phyloP scores from a whole-genome alignment of 495 filamentous ascomycete species.

The Cenococcum geophilum region DNA sequence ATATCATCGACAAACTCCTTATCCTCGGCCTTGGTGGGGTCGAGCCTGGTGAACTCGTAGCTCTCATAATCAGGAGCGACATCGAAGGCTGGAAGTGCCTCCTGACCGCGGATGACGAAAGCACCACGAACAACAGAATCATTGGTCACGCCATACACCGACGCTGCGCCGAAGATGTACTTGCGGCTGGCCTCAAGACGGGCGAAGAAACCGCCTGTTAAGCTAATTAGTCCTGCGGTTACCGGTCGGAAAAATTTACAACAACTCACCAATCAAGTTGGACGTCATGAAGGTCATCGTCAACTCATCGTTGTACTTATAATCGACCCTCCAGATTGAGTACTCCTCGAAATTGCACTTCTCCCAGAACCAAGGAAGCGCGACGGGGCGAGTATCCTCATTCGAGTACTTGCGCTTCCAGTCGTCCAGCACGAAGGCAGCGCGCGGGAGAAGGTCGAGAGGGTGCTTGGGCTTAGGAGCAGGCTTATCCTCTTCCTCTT shows the following conservation, averaged over 20 bases:
- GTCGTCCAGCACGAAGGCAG: constrained; percentile 81
- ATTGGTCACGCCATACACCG: constrained; percentile 81
- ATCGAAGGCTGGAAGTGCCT: constrained; percentile 79
- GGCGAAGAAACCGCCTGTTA: constrained; percentile 80
- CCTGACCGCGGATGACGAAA: constrained; percentile 89
- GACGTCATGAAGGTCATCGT: constrained; percentile 95
- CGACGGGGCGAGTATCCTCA: constrained; percentile 71
- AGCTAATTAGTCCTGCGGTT: constrained; percentile 14
- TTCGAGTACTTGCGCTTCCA: constrained; percentile 99
- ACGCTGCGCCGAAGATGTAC: constrained; percentile 91
- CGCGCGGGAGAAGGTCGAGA: constrained; percentile 73
- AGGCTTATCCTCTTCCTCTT: constrained; percentile 61
- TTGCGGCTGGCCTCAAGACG: constrained; percentile 97
- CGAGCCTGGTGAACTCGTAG: constrained; percentile 93
- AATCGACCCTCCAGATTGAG: constrained; percentile 84
- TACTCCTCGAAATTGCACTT: constrained; percentile 87
- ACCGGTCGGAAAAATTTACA: background rate
- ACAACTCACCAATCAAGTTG: constrained; percentile 72
- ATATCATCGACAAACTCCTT: constrained; percentile 75
- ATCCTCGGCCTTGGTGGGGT: constrained; percentile 75
- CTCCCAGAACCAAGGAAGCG: constrained; percentile 98
- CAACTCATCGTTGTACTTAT: constrained; percentile 98
- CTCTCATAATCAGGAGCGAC: constrained; percentile 96
- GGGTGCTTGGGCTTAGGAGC: constrained; percentile 95
- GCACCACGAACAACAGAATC: constrained; percentile 84